Base-by-base conservation (phyloP, 495 filamentous ascomycete species). In the Terfezia boudieri region DNA sequence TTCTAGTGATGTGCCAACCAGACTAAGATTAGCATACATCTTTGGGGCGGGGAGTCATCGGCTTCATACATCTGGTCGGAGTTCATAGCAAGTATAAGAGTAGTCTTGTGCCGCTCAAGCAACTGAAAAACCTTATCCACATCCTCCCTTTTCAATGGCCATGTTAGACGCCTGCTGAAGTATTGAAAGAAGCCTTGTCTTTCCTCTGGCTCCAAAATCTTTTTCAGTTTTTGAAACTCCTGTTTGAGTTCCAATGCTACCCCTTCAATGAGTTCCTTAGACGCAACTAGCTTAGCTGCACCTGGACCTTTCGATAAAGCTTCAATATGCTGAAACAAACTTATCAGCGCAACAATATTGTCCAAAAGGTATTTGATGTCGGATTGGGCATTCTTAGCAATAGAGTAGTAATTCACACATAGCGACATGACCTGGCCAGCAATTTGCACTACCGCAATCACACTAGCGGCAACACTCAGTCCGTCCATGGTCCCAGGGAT, bases 371-470 rank as follows among this genome's bases (percentile, higher is more conserved):
- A 53, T 37, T 62, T 54, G 57, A 70, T 69, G 49, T 71, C 67
- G 11, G 60, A 43, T 61, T 57, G 61, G 16, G 68, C 66, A 58
- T 70, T 50, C 49, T 68, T 68, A 8, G 67, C 68, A 1, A 57
- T 54, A 1, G 52, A 46, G 43, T 62, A 41, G 55, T 70, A 69
- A 32, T 59, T 23, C 1, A 53, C 51, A 58, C 67, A 71, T 16
- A 67, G 48, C 22, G 59, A 53, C 5, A 56, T 46, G 49, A 71
- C 60, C 51, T 57, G 58, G 9, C 53, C 56, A 9, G 67, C 62
- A 16, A 70, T 57, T 46, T 70, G 58, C 49, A 72, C 62, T 5
- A 70, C 61, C 12, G 66, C 67, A 43, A 70, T 63, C 43, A 69
- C 61, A 56, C 65, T 20, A 20, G 20, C 20, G 20, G 20, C 20